These are phyloP conservation scores for Globisporangium apiculatum DNA, from an alignment of 352 stramenopile genomes.

Conservation along the genomic window DNA sequence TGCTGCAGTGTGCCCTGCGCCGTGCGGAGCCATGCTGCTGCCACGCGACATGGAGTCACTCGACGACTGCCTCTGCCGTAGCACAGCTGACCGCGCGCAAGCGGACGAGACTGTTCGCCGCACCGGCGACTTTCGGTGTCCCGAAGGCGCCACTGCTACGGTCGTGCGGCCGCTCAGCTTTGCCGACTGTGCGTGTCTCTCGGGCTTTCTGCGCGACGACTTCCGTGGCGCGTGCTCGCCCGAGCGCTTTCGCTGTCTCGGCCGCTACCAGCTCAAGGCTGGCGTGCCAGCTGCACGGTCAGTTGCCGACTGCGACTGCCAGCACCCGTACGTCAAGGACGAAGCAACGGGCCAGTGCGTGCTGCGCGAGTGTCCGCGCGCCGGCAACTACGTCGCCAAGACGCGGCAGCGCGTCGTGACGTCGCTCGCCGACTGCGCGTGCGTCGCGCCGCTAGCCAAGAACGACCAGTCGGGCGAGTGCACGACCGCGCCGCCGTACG, in stretches of 20 bases:
- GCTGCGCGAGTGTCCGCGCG: conserved; percentile 51
- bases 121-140: conserved; percentile 21
- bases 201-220: conserved; percentile 29
- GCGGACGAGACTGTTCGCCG: conserved; percentile 6
- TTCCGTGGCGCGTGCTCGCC: conserved; percentile 23
- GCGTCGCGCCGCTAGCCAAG: conserved; percentile 53
- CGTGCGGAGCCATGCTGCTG: conserved; percentile 70
- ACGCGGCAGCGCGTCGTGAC: conserved; percentile 16
- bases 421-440: conserved; percentile 74
- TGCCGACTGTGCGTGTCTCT: conserved; percentile 28
- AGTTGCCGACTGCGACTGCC: conserved; percentile 65
- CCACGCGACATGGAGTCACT: conserved; percentile 76
- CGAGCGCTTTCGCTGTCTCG: conserved; percentile 41
- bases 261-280: conserved; percentile 47
- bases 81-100: not conserved
- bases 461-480: conserved; percentile 72
- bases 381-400: conserved; percentile 72
- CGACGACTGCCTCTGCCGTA: conserved; percentile 59
- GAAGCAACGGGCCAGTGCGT: conserved; percentile 39
- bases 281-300: conserved; percentile 25
- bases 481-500: conserved; percentile 18
- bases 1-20: conserved; percentile 42
- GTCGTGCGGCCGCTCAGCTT: conserved; percentile 31
- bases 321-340: conserved; percentile 68
- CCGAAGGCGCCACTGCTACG: conserved; percentile 21